Percentiles rank a stretch among this genome's conserved stretches.
These are phyloP conservation scores for Fusarium oxysporum DNA, from an alignment of 2,329 filamentous ascomycete genomes.

Conservation along the genomic window DNA sequence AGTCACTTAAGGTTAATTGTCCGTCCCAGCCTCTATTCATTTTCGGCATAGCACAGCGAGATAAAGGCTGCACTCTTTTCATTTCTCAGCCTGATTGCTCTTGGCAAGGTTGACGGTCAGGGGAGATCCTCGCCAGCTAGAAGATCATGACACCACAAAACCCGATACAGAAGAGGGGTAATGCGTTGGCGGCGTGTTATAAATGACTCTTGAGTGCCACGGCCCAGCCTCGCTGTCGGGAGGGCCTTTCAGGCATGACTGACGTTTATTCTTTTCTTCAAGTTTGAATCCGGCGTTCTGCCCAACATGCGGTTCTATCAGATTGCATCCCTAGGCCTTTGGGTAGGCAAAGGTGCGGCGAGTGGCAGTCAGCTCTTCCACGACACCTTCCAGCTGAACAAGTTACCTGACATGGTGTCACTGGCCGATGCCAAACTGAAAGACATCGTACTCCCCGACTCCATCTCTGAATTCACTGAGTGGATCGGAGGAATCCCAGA, in stretches of 20 bases:
- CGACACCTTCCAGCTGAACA: background rate
- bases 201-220: background rate
- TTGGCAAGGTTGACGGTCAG: slow-evolving; percentile 2
- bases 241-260: background rate
- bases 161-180: slow-evolving; percentile 10
- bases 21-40: background rate
- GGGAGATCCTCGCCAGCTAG: background rate
- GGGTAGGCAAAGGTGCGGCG: background rate
- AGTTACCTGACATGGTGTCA: background rate
- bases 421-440: background rate
- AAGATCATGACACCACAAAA: background rate
- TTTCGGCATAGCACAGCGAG: background rate
- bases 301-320: background rate
- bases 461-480: background rate
- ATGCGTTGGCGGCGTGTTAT: background rate
- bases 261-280: background rate
- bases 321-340: background rate
- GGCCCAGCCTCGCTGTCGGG: background rate
- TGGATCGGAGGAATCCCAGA: background rate
- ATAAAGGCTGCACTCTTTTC: background rate
- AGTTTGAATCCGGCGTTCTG: background rate
- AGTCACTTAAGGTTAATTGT: background rate
- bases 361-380: background rate
- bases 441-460: background rate
- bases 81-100: background rate